Evolutionary conservation across 1,139 yeast genomes (phyloP).

Genomic region (Geotrichum klebahnii): DNA sequence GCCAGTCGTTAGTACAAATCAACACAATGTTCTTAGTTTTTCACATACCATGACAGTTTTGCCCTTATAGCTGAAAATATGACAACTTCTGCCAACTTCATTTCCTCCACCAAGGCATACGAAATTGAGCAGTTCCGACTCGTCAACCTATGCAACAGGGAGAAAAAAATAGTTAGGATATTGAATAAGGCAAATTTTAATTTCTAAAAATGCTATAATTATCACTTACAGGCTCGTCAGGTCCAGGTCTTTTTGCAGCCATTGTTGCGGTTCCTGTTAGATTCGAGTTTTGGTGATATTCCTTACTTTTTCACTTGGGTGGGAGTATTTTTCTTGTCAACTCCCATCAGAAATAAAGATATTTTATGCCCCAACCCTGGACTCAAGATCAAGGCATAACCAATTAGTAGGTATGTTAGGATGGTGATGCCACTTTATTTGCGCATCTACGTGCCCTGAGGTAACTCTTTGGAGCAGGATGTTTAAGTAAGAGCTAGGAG

Average conservation of each 20-base stretch:
- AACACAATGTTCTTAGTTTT: background rate
- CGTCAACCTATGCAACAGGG: too few relatives aligned
- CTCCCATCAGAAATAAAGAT: too few relatives aligned
- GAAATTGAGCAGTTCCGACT: slow-evolving; percentile 52
- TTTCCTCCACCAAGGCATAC: slow-evolving; percentile 99
- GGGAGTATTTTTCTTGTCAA: too few relatives aligned
- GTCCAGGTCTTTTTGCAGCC: slow-evolving; percentile 25
- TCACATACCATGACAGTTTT: slow-evolving; percentile 73
- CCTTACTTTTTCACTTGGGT: too few relatives aligned
- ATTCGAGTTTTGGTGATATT: too few relatives aligned
- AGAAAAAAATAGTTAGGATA: too few relatives aligned
- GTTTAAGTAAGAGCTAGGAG: too few relatives aligned
- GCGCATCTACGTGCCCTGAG: too few relatives aligned
- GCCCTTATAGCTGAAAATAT: slow-evolving; percentile 84
- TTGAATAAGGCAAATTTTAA: background rate
- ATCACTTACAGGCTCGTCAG: slow-evolving; percentile 23
- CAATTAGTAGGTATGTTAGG: too few relatives aligned
- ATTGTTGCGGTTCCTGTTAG: slow-evolving; percentile 9
- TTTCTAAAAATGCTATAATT: background rate
- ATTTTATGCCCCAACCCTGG: slow-evolving; percentile 5
- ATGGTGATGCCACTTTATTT: too few relatives aligned
- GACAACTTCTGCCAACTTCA: slow-evolving; percentile 96
- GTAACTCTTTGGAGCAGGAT: too few relatives aligned
- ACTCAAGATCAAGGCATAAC: too few relatives aligned
- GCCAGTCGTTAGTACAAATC: background rate